Percentiles rank a stretch among this genome's conserved stretches.
Conservation (phyloP, 441 rosid genomes). For the Francoa sonchifolia region DNA sequence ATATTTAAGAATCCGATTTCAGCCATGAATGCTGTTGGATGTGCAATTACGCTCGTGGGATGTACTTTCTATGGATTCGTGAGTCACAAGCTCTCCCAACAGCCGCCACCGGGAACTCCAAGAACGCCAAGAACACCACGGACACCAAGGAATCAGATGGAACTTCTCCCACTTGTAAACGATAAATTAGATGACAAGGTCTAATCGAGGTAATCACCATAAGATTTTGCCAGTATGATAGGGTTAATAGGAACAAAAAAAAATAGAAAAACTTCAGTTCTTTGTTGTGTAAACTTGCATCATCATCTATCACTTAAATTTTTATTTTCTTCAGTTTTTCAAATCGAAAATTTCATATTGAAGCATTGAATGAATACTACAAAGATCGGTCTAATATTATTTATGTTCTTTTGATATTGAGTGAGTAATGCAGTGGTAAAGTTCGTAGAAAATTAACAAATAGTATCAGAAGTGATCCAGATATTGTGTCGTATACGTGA, state of each 20-base stretch:
- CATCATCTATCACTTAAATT: conserved; percentile 11
- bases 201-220: conserved; percentile 15
- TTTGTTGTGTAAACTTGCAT: conserved; percentile 10
- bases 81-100: conserved; percentile 74
- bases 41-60: conserved; percentile 75
- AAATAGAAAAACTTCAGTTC: neutral
- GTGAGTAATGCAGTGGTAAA: too few species aligned
- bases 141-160: conserved; percentile 65
- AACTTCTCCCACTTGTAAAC: conserved; percentile 80
- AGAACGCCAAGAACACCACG: conserved; percentile 63
- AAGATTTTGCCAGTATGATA: conserved; percentile 5
- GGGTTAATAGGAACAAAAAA: conserved; percentile 5
- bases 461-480: too few species aligned
- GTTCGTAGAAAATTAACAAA: too few species aligned
- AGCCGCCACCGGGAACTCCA: conserved; percentile 51
- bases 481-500: too few species aligned
- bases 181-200: conserved; percentile 85
- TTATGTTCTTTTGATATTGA: too few species aligned
- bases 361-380: too few species aligned
- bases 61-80: conserved; percentile 93
- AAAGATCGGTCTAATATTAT: too few species aligned
- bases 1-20: conserved; percentile 93
- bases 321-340: conserved; percentile 7
- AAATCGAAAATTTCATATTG: too few species aligned
- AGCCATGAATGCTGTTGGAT: conserved; percentile 73